These are phyloP conservation scores for Meyerozyma sp. DNA, from an alignment of 1,139 yeast genomes.

Conservation along the genomic window DNA sequence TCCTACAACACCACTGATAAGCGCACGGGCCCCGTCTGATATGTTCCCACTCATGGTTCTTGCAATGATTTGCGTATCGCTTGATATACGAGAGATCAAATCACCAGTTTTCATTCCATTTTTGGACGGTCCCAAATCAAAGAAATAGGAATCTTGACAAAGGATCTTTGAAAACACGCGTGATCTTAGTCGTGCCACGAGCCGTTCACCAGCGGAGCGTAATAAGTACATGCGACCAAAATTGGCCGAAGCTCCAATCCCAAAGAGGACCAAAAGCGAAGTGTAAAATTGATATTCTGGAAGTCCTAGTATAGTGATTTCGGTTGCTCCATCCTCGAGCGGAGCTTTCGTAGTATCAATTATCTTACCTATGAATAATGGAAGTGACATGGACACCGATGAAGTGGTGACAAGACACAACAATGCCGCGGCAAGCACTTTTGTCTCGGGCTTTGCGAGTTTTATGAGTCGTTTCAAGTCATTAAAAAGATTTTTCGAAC, in stretches of 20 bases:
- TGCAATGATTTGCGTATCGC: conserved; percentile 88
- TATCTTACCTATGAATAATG: conserved; percentile 75
- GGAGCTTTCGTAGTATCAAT: conserved; percentile 33
- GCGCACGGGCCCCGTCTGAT: conserved; percentile 83
- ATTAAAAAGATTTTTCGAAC: conserved; percentile 3
- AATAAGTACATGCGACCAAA: conserved; percentile 74
- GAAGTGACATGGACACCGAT: conserved; percentile 57
- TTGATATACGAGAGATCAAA: conserved; percentile 77
- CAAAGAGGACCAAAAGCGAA: conserved; percentile 43
- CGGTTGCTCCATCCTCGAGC: conserved; percentile 21
- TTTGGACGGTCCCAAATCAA: conserved; percentile 63
- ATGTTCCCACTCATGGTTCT: conserved; percentile 83
- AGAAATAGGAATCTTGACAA: conserved; percentile 87
- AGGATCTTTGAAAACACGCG: conserved; percentile 70
- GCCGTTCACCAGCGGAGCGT: conserved; percentile 75
- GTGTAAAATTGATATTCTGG: conserved; percentile 29
- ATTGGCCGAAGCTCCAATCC: conserved; percentile 70
- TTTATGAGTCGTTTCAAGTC: conserved; percentile 24
- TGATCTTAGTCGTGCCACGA: conserved; percentile 79
- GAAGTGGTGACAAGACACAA: conserved; percentile 54
- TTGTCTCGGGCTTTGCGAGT: conserved; percentile 37
- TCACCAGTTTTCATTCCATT: conserved; percentile 78
- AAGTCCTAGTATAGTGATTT: conserved; percentile 24
- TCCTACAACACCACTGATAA: conserved; percentile 77
- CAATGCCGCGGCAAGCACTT: conserved; percentile 44